Percentiles rank a stretch among this genome's conserved stretches.
phyloP scores from a whole-genome alignment of 2,329 filamentous ascomycete genomes.

The Penicillium fuscoglaucum region DNA sequence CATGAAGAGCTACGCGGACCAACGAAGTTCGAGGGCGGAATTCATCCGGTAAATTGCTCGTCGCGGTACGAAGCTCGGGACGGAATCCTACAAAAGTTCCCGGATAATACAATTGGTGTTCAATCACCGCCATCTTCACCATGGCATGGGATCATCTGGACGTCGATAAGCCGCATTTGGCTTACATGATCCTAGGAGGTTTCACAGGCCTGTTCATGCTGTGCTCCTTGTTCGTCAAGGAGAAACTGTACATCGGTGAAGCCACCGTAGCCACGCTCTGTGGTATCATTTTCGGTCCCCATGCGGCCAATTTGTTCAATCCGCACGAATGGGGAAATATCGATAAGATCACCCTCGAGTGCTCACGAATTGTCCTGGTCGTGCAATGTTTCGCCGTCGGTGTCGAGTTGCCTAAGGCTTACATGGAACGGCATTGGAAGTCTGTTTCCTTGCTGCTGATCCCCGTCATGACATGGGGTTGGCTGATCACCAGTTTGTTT shows the following conservation, averaged over 20 bases:
- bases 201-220: conserved; percentile 99
- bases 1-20: conserved; percentile 28
- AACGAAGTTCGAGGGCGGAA: conserved; percentile 26
- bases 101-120: conserved; percentile 5
- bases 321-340: conserved; percentile 64
- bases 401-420: conserved; percentile 68
- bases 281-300: conserved; percentile 69
- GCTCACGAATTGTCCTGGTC: conserved; percentile 69
- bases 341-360: conserved; percentile 68
- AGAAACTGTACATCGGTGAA: conserved; percentile 97
- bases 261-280: conserved; percentile 81
- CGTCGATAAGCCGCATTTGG: conserved; percentile 93
- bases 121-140: conserved; percentile 17
- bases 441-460: conserved; percentile 85
- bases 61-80: conserved; percentile 8
- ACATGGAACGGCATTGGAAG: conserved; percentile 98
- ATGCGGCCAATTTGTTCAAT: conserved; percentile 65
- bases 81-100: not conserved
- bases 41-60: conserved; percentile 25
- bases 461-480: conserved; percentile 96
- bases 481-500: conserved; percentile 78
- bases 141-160: conserved; percentile 56
- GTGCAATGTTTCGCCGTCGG: conserved; percentile 74
- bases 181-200: conserved; percentile 95
- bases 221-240: conserved; percentile 96